phyloP scores from a whole-genome alignment of 2,329 filamentous ascomycete genomes.

The Aspergillus sp. region DNA sequence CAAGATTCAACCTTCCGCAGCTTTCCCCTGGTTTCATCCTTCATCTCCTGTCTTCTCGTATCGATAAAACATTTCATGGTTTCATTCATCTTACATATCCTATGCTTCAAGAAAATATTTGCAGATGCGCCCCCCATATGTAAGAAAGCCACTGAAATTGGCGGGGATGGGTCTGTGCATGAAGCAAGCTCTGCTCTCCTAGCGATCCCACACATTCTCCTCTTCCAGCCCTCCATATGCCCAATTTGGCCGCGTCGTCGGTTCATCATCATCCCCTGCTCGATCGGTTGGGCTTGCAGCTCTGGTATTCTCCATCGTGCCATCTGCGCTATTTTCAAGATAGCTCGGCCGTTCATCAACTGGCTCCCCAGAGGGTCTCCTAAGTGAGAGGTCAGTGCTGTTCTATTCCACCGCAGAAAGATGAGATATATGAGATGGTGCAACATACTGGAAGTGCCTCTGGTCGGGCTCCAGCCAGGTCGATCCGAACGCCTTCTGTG shows the following conservation, averaged over 20 bases:
- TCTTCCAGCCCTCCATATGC: conserved; percentile 38
- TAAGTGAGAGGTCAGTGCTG: conserved; percentile 26
- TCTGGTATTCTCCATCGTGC: neutral
- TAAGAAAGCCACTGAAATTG: neutral
- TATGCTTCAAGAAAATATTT: neutral
- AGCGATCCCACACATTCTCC: conserved; percentile 40
- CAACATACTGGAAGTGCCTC: conserved; percentile 36
- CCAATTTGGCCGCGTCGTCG: conserved; percentile 25
- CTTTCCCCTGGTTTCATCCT: neutral
- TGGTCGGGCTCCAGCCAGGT: conserved; percentile 56
- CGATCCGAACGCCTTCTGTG: conserved; percentile 63
- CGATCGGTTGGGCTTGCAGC: conserved; percentile 8
- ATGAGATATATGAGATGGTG: neutral
- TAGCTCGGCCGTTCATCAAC: conserved; percentile 26
- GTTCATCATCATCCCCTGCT: conserved; percentile 7
- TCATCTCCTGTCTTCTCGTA: neutral
- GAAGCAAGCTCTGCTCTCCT: conserved; percentile 8
- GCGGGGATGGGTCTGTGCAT: neutral
- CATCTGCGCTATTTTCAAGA: neutral
- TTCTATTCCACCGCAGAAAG: neutral
- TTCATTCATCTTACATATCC: conserved; percentile 2
- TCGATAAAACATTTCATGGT: neutral
- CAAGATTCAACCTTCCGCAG: neutral
- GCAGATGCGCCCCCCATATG: neutral
- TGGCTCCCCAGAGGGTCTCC: conserved; percentile 34